phyloP scores from a whole-genome alignment of 2,329 filamentous ascomycete genomes.

The Tolypocladium ovalisporum region DNA sequence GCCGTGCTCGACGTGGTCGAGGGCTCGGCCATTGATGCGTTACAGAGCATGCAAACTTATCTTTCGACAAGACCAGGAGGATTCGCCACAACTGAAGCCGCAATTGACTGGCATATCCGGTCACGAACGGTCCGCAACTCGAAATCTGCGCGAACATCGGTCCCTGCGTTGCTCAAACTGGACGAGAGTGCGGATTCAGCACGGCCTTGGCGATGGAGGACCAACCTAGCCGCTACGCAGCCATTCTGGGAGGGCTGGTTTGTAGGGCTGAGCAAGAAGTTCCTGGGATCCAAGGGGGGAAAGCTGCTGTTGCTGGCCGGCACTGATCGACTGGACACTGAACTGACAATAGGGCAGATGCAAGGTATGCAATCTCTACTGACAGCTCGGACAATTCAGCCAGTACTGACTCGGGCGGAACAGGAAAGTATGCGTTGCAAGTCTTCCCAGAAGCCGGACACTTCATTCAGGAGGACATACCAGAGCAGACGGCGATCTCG shows the following conservation, averaged over 20 bases:
- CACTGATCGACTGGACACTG: conserved; percentile 82
- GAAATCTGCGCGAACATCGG: conserved; percentile 74
- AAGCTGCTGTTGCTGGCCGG: conserved; percentile 80
- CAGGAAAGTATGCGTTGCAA: conserved; percentile 87
- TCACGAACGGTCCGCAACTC: conserved; percentile 78
- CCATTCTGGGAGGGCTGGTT: conserved; percentile 96
- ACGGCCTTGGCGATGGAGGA: conserved; percentile 70
- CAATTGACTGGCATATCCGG: conserved; percentile 88
- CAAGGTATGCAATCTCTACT: conserved; percentile 47
- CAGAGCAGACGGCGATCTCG: conserved; percentile 76
- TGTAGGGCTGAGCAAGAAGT: conserved; percentile 75
- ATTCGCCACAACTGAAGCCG: conserved; percentile 68
- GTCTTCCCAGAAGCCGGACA: conserved; percentile 93
- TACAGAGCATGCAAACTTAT: conserved; percentile 90
- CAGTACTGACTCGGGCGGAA: neutral
- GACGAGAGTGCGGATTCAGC: conserved; percentile 24
- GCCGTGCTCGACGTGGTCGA: conserved; percentile 93
- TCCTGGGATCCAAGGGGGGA: conserved; percentile 68
- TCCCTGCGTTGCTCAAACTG: conserved; percentile 63
- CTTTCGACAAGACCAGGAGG: conserved; percentile 68
- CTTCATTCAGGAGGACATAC: conserved; percentile 92
- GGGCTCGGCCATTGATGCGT: conserved; percentile 86
- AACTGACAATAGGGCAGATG: conserved; percentile 94
- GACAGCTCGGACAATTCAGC: neutral
- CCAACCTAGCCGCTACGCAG: conserved; percentile 72